A percentile compares a stretch with the other conserved stretches of the same genome.
phyloP scores from a whole-genome alignment of 257 asterid genomes.

The Orobanche coerulescens region DNA sequence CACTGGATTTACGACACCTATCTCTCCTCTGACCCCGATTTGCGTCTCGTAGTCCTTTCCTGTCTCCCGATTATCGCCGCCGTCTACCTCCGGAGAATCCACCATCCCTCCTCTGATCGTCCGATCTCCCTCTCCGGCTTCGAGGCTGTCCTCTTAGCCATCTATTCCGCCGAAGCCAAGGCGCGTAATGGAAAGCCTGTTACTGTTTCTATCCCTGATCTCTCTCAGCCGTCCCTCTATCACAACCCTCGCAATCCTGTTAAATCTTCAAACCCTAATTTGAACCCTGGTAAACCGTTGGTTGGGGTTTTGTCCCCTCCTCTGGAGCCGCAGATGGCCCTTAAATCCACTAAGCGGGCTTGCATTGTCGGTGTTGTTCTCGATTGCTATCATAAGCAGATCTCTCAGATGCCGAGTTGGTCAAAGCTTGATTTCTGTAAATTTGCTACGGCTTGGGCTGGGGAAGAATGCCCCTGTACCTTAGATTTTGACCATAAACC shows the following conservation, averaged over 20 bases:
- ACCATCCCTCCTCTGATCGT: slow-evolving; percentile 34
- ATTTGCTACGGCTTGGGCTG: slow-evolving; percentile 70
- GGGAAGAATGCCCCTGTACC: slow-evolving; percentile 68
- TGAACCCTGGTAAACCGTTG: slow-evolving; percentile 22
- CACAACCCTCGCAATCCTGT: slow-evolving; percentile 53
- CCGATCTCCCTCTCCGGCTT: slow-evolving; percentile 60
- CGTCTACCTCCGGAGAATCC: slow-evolving; percentile 63
- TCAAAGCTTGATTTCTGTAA: slow-evolving; percentile 73
- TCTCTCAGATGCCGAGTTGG: slow-evolving; percentile 91
- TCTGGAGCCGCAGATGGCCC: slow-evolving; percentile 77
- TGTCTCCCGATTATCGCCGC: slow-evolving; percentile 55
- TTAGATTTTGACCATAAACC: slow-evolving; percentile 47
- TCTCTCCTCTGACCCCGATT: slow-evolving; percentile 64
- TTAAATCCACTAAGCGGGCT: slow-evolving; percentile 88
- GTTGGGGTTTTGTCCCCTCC: slow-evolving; percentile 66
- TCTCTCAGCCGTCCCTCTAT: slow-evolving; percentile 80
- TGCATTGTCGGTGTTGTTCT: slow-evolving; percentile 80
- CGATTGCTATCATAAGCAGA: slow-evolving; percentile 76
- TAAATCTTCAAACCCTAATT: slow-evolving; percentile 35
- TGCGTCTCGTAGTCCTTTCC: slow-evolving; percentile 77
- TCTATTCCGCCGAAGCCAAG: slow-evolving; percentile 68
- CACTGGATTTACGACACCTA: slow-evolving; percentile 95
- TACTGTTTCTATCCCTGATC: slow-evolving; percentile 70
- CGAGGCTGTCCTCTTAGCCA: slow-evolving; percentile 78
- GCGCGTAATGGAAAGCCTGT: slow-evolving; percentile 70